Conservation (phyloP, 306 rosid species). For the Cicer judaicum region DNA sequence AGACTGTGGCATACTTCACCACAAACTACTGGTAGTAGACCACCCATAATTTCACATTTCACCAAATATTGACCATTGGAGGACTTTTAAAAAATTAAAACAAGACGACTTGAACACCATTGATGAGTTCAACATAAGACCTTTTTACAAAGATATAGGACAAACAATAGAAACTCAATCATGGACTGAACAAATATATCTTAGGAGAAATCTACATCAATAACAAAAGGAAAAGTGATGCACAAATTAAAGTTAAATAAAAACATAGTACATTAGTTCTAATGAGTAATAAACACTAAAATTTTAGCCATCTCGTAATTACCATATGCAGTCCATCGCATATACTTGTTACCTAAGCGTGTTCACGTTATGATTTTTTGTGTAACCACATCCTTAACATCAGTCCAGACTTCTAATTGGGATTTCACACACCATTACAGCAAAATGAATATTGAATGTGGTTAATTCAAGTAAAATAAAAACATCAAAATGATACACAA, state of each 20-base stretch:
- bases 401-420: not conserved
- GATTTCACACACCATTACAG: not conserved
- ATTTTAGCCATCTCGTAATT: not conserved
- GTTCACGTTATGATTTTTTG: not conserved
- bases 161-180: not conserved
- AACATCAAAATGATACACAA: not conserved
- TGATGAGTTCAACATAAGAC: not conserved
- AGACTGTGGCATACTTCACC: not conserved
- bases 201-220: not conserved
- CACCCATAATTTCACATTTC: too few species aligned
- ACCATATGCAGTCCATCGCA: not conserved
- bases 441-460: not conserved
- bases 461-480: constrained; percentile 12
- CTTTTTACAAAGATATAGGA: not conserved
- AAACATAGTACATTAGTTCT: not conserved
- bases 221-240: constrained; percentile 7
- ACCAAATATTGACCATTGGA: not conserved
- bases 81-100: not conserved
- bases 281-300: not conserved
- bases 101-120: not conserved
- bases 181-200: not conserved
- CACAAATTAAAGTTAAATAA: constrained; percentile 7
- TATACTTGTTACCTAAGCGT: not conserved
- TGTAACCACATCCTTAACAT: constrained; percentile 15
- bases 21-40: not conserved